Base-by-base conservation (phyloP, 2,329 filamentous ascomycete genomes). In the Metarhizium robertsii region DNA sequence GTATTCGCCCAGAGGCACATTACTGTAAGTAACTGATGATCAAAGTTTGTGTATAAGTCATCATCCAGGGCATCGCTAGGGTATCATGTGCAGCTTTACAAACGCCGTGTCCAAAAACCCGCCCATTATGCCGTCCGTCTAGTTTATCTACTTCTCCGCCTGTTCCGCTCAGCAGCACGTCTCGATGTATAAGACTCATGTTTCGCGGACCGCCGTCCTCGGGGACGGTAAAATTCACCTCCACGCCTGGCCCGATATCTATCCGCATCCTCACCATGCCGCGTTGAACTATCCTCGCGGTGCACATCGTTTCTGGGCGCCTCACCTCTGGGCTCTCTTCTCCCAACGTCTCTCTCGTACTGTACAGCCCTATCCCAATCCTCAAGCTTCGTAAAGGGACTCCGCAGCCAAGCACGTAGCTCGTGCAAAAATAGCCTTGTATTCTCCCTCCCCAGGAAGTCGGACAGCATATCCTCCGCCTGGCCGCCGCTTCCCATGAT, bases 301-400 rank as follows among this genome's bases (percentile, higher is more conserved):
- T 6, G 36, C 2, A 4, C 38, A 8, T 30, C 29, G 10, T 8
- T 29, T 20, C 50, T 36, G 3, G 40, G 8, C 10, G 13, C 25
- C 53, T 47, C 50, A 4, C 42, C 46, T n/a, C 50, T 42, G 5
- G n/a, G 6, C 29, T 2, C 30, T 10, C 20, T 20, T 32, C 38
- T 38, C 25, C 11, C 50, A 7, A 43, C 42, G 10, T 46, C 30
- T 38, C 48, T 30, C 30, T 65, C 64, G 38, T 96, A 95, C 68
- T 92, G 89, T 14, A 92, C 88, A 60, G 84, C 75, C 18, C 79
- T 74, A 72, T 96, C 92, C 90, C 91, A 97, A 50, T 86, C 86
- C 53, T 83, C 78, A 8, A 95, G 69, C 8, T 79, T 83, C 2
- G 70, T 76, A 64, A 83, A 92, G 0, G 92, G 91, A 68, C 91